Base-by-base conservation (phyloP, 139 green algal genomes). In the Micromonas commoda region DNA sequence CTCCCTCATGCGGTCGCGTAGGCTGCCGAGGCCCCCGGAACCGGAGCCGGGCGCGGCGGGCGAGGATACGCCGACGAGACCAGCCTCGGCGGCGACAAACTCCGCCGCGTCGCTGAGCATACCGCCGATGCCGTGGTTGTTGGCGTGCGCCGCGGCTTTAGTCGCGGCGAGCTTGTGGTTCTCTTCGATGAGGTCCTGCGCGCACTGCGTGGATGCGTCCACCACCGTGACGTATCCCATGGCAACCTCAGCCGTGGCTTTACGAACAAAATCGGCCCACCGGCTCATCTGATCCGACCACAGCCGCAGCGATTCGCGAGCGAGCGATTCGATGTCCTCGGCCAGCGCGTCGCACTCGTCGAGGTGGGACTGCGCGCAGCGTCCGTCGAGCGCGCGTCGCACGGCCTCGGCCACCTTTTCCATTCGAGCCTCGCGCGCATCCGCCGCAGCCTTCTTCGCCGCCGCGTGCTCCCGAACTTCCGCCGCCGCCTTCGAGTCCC, bases 151-250 rank as follows among this genome's bases (percentile, higher is more conserved):
- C n/a, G n/a, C n/a, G n/a, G n/a, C n/a, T n/a, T n/a, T n/a, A n/a
- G n/a, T n/a, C n/a, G n/a, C n/a, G n/a, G n/a, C n/a, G n/a, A n/a
- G n/a, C n/a, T n/a, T n/a, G n/a, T n/a, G n/a, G n/a, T n/a, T n/a
- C n/a, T n/a, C n/a, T 34, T 70, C 28, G 31, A 26, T 26, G 63
- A 70, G 28, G 21, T 32, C 28, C 28, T 28, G 31, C 2, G 63
- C 63, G 31, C 28, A 32, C 31, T 70, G n/a, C 28, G 38, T 16
- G 20, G 68, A 60, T 9, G 68, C 24, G 53, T 75, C 68, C 5
- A 75, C 33, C 37, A 75, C 37, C 20, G 26, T 63, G 37, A 75
- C 68, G 68, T 61, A 75, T 26, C 53, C 37, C 23, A 75, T 35
- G 4, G 33, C 37, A 5, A 75, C 68, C 53, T 60, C 26, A 61